These are phyloP conservation scores for Halocafeteria seosinensis DNA, from an alignment of 108 stramenopile genomes.

Conservation along the genomic window DNA sequence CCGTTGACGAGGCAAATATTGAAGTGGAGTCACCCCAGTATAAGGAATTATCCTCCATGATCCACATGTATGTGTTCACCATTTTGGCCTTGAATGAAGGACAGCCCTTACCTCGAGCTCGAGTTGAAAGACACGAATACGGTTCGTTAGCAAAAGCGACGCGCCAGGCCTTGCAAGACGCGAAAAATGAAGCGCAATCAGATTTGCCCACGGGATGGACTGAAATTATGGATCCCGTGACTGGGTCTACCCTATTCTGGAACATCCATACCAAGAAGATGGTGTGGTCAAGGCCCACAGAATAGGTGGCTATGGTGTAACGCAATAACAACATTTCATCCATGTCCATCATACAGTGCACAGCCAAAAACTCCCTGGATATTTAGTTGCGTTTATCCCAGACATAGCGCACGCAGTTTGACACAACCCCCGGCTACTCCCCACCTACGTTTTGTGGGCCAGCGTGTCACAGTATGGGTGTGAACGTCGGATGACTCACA, in stretches of 20 bases:
- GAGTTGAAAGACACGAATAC: neutral
- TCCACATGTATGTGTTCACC: neutral
- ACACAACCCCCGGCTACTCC: too few relatives aligned
- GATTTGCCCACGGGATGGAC: neutral
- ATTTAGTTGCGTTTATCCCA: too few relatives aligned
- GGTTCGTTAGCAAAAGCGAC: neutral
- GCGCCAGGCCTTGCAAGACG: neutral
- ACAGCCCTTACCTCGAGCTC: neutral
- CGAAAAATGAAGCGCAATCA: neutral
- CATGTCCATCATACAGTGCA: too few relatives aligned
- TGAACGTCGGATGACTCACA: too few relatives aligned
- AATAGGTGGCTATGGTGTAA: too few relatives aligned
- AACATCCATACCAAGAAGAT: neutral
- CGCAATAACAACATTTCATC: too few relatives aligned
- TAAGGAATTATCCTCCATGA: neutral
- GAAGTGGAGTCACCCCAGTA: neutral
- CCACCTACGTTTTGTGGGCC: too few relatives aligned
- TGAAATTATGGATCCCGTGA: neutral
- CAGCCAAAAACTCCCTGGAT: too few relatives aligned
- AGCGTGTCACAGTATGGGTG: too few relatives aligned
- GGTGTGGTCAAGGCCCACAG: neutral
- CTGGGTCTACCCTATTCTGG: neutral
- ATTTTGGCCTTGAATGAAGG: neutral
- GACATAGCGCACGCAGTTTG: too few relatives aligned
- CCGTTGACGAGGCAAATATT: neutral